phyloP scores from a whole-genome alignment of 305 asterid genomes.

The Fraxinus floribunda region DNA sequence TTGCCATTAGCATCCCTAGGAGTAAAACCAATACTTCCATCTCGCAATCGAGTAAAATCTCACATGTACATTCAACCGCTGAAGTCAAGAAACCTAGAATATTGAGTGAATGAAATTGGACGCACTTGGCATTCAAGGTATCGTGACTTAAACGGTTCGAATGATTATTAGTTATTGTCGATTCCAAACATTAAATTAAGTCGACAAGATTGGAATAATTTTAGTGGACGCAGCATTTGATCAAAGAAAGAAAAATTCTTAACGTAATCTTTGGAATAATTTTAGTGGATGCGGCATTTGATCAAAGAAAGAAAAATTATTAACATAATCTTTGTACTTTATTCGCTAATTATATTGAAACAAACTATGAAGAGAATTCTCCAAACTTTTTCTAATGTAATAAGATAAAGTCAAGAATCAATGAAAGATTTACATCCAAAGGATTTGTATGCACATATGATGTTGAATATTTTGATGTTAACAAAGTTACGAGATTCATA shows the following conservation, averaged over 20 bases:
- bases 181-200: not conserved
- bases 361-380: not conserved
- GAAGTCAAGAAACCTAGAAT: not conserved
- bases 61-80: not conserved
- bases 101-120: not conserved
- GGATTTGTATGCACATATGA: constrained; percentile 8
- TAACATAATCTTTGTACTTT: not conserved
- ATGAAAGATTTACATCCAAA: not conserved
- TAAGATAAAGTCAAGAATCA: not conserved
- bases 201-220: not conserved
- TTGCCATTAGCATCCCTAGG: not conserved
- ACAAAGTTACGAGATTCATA: constrained; percentile 22
- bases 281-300: not conserved
- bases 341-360: not conserved
- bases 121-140: not conserved
- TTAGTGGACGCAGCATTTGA: not conserved
- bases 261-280: not conserved
- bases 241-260: not conserved
- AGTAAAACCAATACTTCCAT: not conserved
- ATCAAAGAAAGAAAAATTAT: not conserved
- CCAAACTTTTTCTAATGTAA: not conserved
- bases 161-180: not conserved
- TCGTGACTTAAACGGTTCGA: not conserved
- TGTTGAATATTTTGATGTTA: constrained; percentile 8
- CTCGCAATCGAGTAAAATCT: not conserved